A percentile compares a stretch with the other conserved stretches of the same genome.
Evolutionary conservation across 2,329 filamentous ascomycete species (phyloP).

Genomic region (Hysterium pulicare): DNA sequence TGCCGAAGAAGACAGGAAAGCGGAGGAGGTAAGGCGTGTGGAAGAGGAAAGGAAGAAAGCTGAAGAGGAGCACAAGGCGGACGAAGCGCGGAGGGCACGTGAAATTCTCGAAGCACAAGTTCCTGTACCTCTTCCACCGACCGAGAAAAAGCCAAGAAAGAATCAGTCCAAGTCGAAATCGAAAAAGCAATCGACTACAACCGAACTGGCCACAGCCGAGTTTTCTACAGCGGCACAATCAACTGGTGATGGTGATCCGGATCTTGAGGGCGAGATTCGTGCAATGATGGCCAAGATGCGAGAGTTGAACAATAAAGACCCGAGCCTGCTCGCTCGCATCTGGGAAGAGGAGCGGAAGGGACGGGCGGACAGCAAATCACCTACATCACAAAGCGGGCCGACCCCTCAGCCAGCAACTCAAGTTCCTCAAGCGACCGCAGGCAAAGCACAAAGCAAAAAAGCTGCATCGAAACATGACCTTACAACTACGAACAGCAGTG

Average conservation of each 20-base stretch:
- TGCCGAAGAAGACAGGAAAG: slow-evolving; percentile 32
- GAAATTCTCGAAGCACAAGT: slow-evolving; percentile 14
- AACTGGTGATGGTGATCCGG: slow-evolving; percentile 22
- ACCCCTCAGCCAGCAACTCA: slow-evolving; percentile 15
- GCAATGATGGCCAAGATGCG: slow-evolving; percentile 58
- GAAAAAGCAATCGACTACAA: slow-evolving; percentile 17
- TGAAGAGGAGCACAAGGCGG: slow-evolving; percentile 21
- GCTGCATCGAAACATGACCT: neutral
- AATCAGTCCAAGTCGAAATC: slow-evolving; percentile 21
- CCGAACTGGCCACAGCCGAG: slow-evolving; percentile 5
- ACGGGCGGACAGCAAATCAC: slow-evolving; percentile 27
- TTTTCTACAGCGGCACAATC: neutral
- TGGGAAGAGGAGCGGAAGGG: slow-evolving; percentile 53
- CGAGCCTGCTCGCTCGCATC: slow-evolving; percentile 52
- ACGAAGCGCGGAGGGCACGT: slow-evolving; percentile 10
- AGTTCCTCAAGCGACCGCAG: neutral
- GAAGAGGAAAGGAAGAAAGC: slow-evolving; percentile 25
- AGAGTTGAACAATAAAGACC: slow-evolving; percentile 55
- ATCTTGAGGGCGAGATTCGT: slow-evolving; percentile 51
- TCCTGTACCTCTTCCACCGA: neutral
- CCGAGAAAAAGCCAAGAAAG: slow-evolving; percentile 20
- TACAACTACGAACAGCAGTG: neutral
- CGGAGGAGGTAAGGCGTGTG: slow-evolving; percentile 23
- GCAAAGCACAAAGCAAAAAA: neutral
- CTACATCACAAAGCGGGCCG: slow-evolving; percentile 19